Percentiles rank a stretch among this genome's conserved stretches.
phyloP scores from a whole-genome alignment of 176 grass and related monocot genomes.

The Bromus sterilis region DNA sequence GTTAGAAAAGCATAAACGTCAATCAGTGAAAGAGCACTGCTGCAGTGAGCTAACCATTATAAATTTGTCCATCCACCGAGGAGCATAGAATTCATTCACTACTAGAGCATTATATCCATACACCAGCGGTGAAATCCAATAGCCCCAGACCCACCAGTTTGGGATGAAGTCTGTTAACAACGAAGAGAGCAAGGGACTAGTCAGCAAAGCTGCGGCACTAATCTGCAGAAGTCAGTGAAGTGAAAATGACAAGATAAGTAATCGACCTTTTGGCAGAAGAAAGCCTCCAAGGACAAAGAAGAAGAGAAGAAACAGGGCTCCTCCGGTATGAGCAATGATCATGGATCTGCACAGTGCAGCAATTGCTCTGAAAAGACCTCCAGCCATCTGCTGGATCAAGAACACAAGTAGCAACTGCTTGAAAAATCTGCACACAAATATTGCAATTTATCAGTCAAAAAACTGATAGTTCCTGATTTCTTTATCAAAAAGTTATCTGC shows the following conservation, averaged over 20 bases:
- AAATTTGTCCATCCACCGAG: slow-evolving; percentile 82
- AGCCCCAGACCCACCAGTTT: slow-evolving; percentile 98
- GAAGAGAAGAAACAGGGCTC: slow-evolving; percentile 71
- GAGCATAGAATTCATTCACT: slow-evolving; percentile 89
- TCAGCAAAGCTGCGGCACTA: slow-evolving; percentile 1
- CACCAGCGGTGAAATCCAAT: slow-evolving; percentile 87
- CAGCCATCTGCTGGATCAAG: slow-evolving; percentile 93
- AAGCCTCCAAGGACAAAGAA: slow-evolving; percentile 96
- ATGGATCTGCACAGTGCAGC: slow-evolving; percentile 83
- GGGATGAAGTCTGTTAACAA: slow-evolving; percentile 64
- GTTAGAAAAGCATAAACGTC: slow-evolving; percentile 4
- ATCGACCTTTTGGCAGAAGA: slow-evolving; percentile 82
- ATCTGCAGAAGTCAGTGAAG: neutral
- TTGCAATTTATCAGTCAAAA: slow-evolving; percentile 6
- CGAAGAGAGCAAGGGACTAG: slow-evolving; percentile 5
- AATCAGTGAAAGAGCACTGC: neutral
- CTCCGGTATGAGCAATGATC: slow-evolving; percentile 89
- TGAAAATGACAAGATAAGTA: slow-evolving; percentile 10
- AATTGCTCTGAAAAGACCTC: slow-evolving; percentile 73
- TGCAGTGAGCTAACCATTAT: slow-evolving; percentile 32
- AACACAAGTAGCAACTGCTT: slow-evolving; percentile 93
- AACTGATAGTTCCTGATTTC: neutral
- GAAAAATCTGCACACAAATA: slow-evolving; percentile 69
- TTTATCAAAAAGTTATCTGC: neutral
- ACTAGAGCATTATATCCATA: slow-evolving; percentile 89